Conservation (phyloP, 1,284 basidiomycete species). For the Gastroboletus turbinatus region DNA sequence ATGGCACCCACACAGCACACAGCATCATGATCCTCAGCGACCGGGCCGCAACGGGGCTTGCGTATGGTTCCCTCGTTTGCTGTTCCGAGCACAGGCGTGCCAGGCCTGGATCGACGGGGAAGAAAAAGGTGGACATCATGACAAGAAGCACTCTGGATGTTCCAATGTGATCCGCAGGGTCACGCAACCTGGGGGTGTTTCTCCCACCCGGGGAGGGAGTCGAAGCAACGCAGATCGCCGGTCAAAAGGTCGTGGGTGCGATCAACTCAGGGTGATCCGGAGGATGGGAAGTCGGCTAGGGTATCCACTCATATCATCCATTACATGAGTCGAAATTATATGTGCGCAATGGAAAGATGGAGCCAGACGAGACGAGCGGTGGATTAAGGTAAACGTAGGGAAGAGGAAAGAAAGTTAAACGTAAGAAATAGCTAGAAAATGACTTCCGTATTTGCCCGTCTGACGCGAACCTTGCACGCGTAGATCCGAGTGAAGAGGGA, state of each 20-base stretch:
- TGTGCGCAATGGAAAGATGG: neutral
- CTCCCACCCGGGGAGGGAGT: conserved; percentile 4
- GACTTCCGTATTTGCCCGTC: neutral
- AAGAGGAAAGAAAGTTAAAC: neutral
- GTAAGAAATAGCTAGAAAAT: neutral
- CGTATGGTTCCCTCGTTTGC: neutral
- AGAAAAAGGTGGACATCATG: neutral
- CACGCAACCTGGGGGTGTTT: neutral
- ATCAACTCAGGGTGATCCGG: neutral
- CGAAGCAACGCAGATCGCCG: neutral
- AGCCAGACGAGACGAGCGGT: neutral
- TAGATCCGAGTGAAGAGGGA: neutral
- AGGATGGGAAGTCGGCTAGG: conserved; percentile 2
- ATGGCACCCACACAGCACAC: neutral
- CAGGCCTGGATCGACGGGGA: neutral
- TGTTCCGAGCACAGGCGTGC: neutral
- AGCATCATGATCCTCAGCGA: neutral
- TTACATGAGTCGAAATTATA: conserved; percentile 13
- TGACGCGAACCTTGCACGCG: neutral
- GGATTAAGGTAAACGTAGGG: neutral
- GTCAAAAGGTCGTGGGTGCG: neutral
- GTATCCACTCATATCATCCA: conserved; percentile 9
- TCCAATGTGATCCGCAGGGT: neutral
- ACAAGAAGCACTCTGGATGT: neutral
- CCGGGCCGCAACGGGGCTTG: neutral